These are phyloP conservation scores for Crithidia mellificae DNA, from an alignment of 208 protist genomes.

Conservation along the genomic window DNA sequence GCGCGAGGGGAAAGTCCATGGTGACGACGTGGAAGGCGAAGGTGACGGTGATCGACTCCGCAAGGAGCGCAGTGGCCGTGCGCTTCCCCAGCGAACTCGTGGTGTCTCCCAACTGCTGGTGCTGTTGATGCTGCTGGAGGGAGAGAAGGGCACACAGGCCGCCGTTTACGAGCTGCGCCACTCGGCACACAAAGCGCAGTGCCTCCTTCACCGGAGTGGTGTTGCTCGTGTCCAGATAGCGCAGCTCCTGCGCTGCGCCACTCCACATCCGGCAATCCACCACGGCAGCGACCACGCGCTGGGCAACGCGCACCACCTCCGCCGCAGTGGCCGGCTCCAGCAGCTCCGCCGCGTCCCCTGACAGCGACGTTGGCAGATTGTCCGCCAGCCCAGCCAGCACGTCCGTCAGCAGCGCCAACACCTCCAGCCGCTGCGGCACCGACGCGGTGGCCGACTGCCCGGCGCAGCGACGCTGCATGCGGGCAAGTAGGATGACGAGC, in stretches of 20 bases:
- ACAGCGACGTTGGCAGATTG: slow-evolving; percentile 7
- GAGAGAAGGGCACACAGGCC: background rate
- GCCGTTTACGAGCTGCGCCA: slow-evolving; percentile 18
- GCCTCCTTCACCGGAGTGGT: slow-evolving; percentile 20
- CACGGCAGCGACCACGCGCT: slow-evolving; percentile 12
- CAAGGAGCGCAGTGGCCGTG: slow-evolving; percentile 6
- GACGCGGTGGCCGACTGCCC: slow-evolving; percentile 18
- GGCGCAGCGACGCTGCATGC: slow-evolving; percentile 26
- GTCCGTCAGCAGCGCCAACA: slow-evolving; percentile 17
- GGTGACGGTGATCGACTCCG: slow-evolving; percentile 12
- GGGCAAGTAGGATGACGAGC: slow-evolving; percentile 15
- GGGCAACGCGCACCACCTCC: slow-evolving; percentile 4
- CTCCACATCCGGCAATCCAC: slow-evolving; percentile 20
- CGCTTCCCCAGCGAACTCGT: slow-evolving; percentile 1
- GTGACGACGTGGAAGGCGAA: slow-evolving; percentile 26
- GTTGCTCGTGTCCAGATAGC: slow-evolving; percentile 15
- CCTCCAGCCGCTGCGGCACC: slow-evolving; percentile 14
- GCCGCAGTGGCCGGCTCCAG: background rate
- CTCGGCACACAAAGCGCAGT: slow-evolving; percentile 13
- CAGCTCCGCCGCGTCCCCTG: background rate
- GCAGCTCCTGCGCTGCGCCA: slow-evolving; percentile 25
- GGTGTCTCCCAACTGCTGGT: background rate
- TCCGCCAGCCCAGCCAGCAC: background rate
- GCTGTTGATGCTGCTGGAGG: background rate
- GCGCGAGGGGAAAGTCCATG: slow-evolving; percentile 23